A percentile compares a stretch with the other conserved stretches of the same genome.
Evolutionary conservation across 2,329 filamentous ascomycete species (phyloP).

Genomic region (Meredithiella fracta): DNA sequence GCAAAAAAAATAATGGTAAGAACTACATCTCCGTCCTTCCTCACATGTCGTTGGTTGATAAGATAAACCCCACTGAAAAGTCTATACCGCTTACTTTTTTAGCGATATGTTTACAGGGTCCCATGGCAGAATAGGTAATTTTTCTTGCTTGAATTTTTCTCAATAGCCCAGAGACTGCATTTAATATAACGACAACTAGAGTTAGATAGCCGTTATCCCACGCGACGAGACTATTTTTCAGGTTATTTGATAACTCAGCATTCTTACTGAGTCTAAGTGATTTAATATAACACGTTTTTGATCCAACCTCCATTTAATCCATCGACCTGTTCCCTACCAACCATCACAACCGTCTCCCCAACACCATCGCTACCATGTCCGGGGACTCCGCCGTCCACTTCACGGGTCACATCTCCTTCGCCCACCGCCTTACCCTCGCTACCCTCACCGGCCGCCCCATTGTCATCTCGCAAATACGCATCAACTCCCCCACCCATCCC

Average conservation of each 20-base stretch:
- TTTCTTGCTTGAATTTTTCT: constrained; percentile 3
- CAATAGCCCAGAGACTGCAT: background rate
- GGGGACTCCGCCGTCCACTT: constrained; percentile 47
- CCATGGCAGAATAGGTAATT: constrained; percentile 13
- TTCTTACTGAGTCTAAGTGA: no score
- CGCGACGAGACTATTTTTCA: background rate
- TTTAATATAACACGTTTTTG: background rate
- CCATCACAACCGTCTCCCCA: background rate
- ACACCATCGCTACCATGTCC: constrained; percentile 23
- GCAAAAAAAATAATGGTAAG: background rate
- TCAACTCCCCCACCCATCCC: constrained; percentile 67
- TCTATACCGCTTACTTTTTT: constrained; percentile 10
- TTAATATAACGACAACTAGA: no score
- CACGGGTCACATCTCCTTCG: constrained; percentile 67
- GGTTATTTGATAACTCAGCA: background rate
- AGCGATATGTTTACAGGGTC: constrained; percentile 3
- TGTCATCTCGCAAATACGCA: constrained; percentile 86
- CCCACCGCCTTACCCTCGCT: constrained; percentile 70
- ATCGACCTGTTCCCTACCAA: background rate
- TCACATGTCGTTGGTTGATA: constrained; percentile 10
- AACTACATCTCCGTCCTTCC: constrained; percentile 1
- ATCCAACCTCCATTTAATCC: background rate
- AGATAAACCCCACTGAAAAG: constrained; percentile 11
- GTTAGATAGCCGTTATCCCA: no score
- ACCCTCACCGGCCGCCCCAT: constrained; percentile 81